Evolutionary conservation across 225 moss, liverwort and hornwort species (phyloP), one percentile per base, ranked within the genome.

Genomic region (Takakia lepidozioides): DNA sequence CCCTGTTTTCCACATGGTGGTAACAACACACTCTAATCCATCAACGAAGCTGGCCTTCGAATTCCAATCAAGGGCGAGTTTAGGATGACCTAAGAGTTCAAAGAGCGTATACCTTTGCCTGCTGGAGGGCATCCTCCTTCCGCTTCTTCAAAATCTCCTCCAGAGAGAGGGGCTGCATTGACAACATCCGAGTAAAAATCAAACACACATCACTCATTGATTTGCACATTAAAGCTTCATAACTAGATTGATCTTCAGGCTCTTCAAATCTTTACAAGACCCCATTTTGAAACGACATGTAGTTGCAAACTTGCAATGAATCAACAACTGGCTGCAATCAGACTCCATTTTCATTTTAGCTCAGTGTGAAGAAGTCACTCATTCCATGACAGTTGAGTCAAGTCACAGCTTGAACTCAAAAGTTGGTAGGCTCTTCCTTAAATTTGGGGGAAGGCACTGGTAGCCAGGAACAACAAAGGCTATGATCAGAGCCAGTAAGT

Each of bases 141-240:
- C 85, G 80, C 71, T 88, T 88, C 64, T 59, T 88, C 63, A 93
- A 51, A 67, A 93, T 93, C 65, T 93, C 93, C 75, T 93, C 93
- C 69, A 93, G 68, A 48, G 93, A 93, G 36, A 93, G 75, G 60
- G 93, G 93, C 88, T 92, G 87, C 64, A 39, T 52, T 29, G 2
- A 25, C 2, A 46, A n/a, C n/a, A n/a, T 38, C 7, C 18, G 21
- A 27, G 48, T 45, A 27, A 19, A 49, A 56, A 37, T 15, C 27
- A 58, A 25, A 68, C 37, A 21, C 29, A 50, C 52, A 27, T 45
- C n/a, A n/a, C n/a, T 10, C 21, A 21, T 4, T 4, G 0, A 11
- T 36, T 3, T 10, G 24, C 53, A 9, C 16, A 19, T 1, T 8
- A 35, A 30, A 16, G 2, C 9, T 36, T 25, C 14, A 27, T 13